Conservation (phyloP, 805 yeast genomes). For the Metschnikowia drakensbergensis region DNA sequence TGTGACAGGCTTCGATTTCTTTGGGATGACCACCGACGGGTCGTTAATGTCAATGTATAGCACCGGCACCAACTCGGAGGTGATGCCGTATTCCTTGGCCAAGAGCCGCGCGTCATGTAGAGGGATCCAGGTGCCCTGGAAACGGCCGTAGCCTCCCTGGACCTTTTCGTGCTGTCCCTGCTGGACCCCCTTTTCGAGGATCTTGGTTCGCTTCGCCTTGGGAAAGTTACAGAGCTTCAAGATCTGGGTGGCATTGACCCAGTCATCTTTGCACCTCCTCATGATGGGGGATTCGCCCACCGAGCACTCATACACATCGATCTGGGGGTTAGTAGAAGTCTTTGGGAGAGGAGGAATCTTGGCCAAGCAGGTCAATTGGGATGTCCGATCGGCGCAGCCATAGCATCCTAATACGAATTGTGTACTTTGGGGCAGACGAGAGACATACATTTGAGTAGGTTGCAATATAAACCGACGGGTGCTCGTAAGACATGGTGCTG, state of each 20-base stretch:
- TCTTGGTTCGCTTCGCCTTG: slow-evolving; percentile 89
- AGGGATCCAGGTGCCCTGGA: slow-evolving; percentile 98
- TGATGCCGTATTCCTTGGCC: slow-evolving; percentile 38
- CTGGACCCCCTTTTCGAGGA: slow-evolving; percentile 90
- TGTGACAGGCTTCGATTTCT: slow-evolving; percentile 26
- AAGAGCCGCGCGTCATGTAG: slow-evolving; percentile 57
- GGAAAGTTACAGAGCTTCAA: slow-evolving; percentile 91
- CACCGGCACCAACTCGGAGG: slow-evolving; percentile 40
- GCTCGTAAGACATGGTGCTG: slow-evolving; percentile 26
- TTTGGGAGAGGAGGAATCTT: too few relatives aligned
- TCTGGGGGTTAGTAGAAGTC: slow-evolving; percentile 24
- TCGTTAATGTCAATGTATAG: slow-evolving; percentile 35
- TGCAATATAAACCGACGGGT: slow-evolving; percentile 42
- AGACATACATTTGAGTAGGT: slow-evolving; percentile 43
- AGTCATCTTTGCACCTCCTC: slow-evolving; percentile 87
- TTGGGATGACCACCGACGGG: slow-evolving; percentile 34
- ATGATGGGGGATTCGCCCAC: slow-evolving; percentile 71
- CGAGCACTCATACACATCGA: slow-evolving; percentile 68
- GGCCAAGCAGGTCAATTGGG: neutral
- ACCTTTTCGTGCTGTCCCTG: slow-evolving; percentile 85
- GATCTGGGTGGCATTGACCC: slow-evolving; percentile 97
- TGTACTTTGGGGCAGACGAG: neutral
- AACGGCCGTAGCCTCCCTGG: slow-evolving; percentile 96
- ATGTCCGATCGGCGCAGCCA: neutral
- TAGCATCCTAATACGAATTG: neutral